A percentile compares a stretch with the other conserved stretches of the same genome.
Evolutionary conservation across 768 basidiomycete genomes (phyloP).

Genomic region (Mycena pura): DNA sequence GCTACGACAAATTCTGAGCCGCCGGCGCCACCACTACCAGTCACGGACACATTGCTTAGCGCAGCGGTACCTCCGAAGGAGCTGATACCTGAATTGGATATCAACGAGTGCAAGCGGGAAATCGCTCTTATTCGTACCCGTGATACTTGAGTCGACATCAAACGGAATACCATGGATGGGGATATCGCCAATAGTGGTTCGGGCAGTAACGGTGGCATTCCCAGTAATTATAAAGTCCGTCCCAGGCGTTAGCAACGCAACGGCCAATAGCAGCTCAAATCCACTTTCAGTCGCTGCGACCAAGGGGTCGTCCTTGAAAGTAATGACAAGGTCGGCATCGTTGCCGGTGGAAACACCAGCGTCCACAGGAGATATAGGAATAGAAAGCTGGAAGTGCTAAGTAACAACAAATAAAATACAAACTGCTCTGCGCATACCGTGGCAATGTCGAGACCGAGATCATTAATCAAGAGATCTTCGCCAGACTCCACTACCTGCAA

Average conservation of each 20-base stretch:
- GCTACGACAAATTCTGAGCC: conserved; percentile 64
- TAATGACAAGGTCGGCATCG: conserved; percentile 61
- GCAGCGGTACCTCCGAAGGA: conserved; percentile 60
- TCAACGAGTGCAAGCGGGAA: not conserved
- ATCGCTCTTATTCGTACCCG: conserved; percentile 52
- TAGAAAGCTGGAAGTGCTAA: conserved; percentile 46
- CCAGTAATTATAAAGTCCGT: conserved; percentile 61
- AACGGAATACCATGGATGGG: conserved; percentile 71
- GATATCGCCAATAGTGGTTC: conserved; percentile 69
- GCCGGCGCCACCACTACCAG: conserved; percentile 69
- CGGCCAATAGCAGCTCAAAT: conserved; percentile 64
- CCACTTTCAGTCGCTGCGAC: conserved; percentile 59
- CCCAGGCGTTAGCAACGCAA: conserved; percentile 55
- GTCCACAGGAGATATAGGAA: conserved; percentile 54
- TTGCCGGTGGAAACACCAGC: conserved; percentile 78
- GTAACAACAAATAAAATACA: not conserved
- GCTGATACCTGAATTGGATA: conserved; percentile 54
- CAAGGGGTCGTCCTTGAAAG: conserved; percentile 63
- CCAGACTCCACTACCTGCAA: conserved; percentile 65
- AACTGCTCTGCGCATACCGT: conserved; percentile 46
- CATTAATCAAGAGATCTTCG: conserved; percentile 59
- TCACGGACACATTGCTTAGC: conserved; percentile 63
- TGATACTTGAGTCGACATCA: conserved; percentile 61
- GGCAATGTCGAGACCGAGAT: conserved; percentile 57
- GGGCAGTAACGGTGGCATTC: conserved; percentile 61